Evolutionary conservation across 139 green algal genomes (phyloP).

Genomic region (Eudorina sp.): DNA sequence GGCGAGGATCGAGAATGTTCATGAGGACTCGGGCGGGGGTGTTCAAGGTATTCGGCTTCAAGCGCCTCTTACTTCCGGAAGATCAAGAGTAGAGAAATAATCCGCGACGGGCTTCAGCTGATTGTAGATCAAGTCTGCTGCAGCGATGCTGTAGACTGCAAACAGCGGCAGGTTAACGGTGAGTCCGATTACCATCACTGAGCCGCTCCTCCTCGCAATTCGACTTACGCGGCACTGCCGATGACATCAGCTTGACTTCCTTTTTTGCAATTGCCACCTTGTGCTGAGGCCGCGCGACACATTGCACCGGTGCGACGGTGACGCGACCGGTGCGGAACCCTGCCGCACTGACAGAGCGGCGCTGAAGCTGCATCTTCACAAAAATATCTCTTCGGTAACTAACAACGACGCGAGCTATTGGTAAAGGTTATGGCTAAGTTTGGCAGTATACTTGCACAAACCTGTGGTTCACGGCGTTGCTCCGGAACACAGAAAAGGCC

Average conservation of each 20-base stretch:
- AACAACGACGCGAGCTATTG: too few species aligned
- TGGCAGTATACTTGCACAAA: neutral
- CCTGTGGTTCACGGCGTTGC: too few species aligned
- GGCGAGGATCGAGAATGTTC: too few species aligned
- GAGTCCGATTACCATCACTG: too few species aligned
- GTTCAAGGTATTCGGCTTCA: too few species aligned
- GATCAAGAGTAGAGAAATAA: conserved; percentile 68
- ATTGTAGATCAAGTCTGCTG: conserved; percentile 16
- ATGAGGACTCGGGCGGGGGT: too few species aligned
- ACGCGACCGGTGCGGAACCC: neutral
- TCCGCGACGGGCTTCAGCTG: conserved; percentile 60
- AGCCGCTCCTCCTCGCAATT: too few species aligned
- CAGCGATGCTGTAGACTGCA: conserved; percentile 31
- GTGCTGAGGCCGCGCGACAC: neutral
- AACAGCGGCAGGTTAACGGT: too few species aligned
- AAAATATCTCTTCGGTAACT: too few species aligned
- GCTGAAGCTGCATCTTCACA: conserved; percentile 37
- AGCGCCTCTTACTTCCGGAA: conserved; percentile 57
- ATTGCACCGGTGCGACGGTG: neutral
- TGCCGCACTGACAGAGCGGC: neutral
- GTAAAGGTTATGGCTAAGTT: too few species aligned
- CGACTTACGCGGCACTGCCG: conserved; percentile 26
- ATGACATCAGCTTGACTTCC: conserved; percentile 14
- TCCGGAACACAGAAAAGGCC: too few species aligned
- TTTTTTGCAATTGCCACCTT: neutral